Evolutionary conservation across 345 rosid species (phyloP), one percentile per base, ranked within the genome.

Genomic region (Viola odorata): DNA sequence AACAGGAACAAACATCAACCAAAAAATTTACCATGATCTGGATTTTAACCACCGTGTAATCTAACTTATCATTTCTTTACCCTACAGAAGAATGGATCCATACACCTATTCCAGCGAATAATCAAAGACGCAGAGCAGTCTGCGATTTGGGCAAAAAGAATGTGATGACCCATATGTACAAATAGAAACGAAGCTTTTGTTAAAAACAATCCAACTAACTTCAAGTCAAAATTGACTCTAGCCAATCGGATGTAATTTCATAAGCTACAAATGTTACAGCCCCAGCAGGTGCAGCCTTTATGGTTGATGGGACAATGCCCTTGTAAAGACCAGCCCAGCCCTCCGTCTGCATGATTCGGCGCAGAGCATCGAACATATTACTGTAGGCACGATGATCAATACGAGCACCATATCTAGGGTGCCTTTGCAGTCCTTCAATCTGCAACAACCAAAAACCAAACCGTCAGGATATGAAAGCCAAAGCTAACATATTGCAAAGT

Each of bases 201-300:
- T 23, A 23, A 23, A 23, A 23, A 23, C 2, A 23, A 23, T 23
- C n/a, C n/a, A n/a, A n/a, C 32, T 42, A 72, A 57, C 61, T 59
- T 76, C 74, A 87, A 69, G 78, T 77, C 70, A 59, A 69, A 67
- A 67, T 44, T n/a, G 96, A 83, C 61, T 90, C 92, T 66, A 94
- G 76, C 96, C 89, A 91, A 66, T 90, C 95, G 8, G 95, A 88
- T 16, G 84, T 67, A 13, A 71, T 68, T 76, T 94, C 97, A 44
- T 78, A 90, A 55, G 86, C 92, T 64, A 94, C 89, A 60, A 94
- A 94, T 49, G 99, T 94, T 41, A 94, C 95, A 44, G 99, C 99
- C 59, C 96, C 89, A 44, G 97, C 99, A 23, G 99, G 97, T 55
- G 99, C 99, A 64, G 99, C 99, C 82, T 94, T 94, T 65, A 90